Evolutionary conservation across 1,284 basidiomycete genomes (phyloP), one percentile per base, ranked within the genome.

Genomic region (Cryptococcus sp.): DNA sequence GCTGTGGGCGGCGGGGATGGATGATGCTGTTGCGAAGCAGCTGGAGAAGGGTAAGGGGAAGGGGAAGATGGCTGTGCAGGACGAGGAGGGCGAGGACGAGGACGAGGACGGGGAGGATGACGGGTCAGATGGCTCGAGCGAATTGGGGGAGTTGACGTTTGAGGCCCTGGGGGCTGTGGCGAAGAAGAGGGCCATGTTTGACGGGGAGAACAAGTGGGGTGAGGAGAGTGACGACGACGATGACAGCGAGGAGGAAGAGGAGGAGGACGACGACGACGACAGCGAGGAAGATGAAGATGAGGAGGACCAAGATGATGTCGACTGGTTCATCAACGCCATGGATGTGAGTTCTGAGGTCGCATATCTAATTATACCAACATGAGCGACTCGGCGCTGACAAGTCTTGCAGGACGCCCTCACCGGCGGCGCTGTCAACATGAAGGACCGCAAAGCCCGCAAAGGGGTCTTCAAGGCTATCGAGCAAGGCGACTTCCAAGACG

Each of bases 401-500:
- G 18, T 16, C 12, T 38, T 37, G 16, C 60, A 86, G 82, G 78
- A 77, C 4, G 72, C 84, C 4, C 69, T 88, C 4, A 80, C 81
- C 51, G 79, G 81, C 16, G 79, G 82, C 49, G 73, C 70, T 24
- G 57, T 48, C 71, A 77, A 15, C 65, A 80, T 47, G 56, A 79
- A n/a, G 56, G 76, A 83, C 54, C 79, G 82, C 24, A 85, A 85
- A 64, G 75, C 78, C 43, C 77, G 81, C 54, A 86, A 86, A 28
- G 76, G 80, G 46, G 62, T 87, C 1, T 89, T 89, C 81, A 79
- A 79, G 23, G 81, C 87, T 0, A 81, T 90, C 37, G 79, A 80
- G 24, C 77, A 84, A 59, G 88, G 86, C 3, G 73, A 82, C 44
- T 85, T 87, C 59, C 79, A 79, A 33, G 77, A 83, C 15, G 75